Percentiles rank a stretch among this genome's conserved stretches.
Conservation (phyloP, 805 yeast species). For the Monosporozyma yasuniensis region DNA sequence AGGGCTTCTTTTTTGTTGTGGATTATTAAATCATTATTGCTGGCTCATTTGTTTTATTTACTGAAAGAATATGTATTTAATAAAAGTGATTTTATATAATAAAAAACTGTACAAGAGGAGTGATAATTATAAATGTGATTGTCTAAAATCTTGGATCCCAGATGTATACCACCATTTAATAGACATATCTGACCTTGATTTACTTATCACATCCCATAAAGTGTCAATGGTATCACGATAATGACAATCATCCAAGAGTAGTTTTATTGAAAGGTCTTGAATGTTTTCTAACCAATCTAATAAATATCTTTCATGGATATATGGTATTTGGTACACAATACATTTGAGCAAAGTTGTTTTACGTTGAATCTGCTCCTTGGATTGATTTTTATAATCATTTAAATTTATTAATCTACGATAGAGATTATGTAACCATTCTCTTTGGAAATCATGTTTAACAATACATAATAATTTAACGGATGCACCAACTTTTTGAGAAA, state of each 20-base stretch:
- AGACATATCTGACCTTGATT: slow-evolving; percentile 12
- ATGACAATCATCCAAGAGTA: background rate
- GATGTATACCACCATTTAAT: slow-evolving; percentile 24
- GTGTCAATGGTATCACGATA: slow-evolving; percentile 8
- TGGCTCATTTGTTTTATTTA: background rate
- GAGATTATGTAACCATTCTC: slow-evolving; percentile 16
- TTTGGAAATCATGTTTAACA: slow-evolving; percentile 12
- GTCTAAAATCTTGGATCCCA: background rate
- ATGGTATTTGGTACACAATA: slow-evolving; percentile 17
- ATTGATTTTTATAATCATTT: background rate
- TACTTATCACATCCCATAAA: slow-evolving; percentile 19
- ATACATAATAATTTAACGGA: slow-evolving; percentile 7
- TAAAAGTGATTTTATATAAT: background rate
- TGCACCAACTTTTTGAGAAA: slow-evolving; percentile 13
- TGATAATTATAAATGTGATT: background rate
- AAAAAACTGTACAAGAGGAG: background rate
- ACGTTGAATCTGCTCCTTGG: slow-evolving; percentile 5
- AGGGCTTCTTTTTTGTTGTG: too few species aligned
- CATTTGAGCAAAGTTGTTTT: slow-evolving; percentile 14
- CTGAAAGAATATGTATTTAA: background rate
- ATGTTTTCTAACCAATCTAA: slow-evolving; percentile 22
- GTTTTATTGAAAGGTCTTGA: slow-evolving; percentile 8
- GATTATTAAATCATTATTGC: too few species aligned
- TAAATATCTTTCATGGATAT: slow-evolving; percentile 7
- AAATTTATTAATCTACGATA: slow-evolving; percentile 9